Evolutionary conservation across 768 basidiomycete genomes (phyloP).

Genomic region (Boletales sp.): DNA sequence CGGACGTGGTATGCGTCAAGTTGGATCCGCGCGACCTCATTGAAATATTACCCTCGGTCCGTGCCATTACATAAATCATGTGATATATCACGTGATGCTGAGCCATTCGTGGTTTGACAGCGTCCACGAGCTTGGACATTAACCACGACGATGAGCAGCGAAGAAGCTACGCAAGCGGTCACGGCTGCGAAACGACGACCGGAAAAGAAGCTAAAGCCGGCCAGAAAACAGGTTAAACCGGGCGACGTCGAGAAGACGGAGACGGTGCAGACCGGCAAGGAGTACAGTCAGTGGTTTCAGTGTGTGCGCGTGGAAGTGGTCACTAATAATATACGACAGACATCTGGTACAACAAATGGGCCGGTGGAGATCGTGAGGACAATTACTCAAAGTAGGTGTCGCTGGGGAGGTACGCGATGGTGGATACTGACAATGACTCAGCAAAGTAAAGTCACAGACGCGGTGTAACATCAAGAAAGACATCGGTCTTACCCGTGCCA

Average conservation of each 20-base stretch:
- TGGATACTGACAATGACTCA: conserved; percentile 26
- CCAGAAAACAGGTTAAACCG: conserved; percentile 88
- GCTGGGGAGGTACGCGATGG: neutral
- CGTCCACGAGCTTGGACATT: neutral
- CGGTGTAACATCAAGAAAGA: conserved; percentile 87
- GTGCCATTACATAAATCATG: conserved; percentile 11
- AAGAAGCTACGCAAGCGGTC: conserved; percentile 19
- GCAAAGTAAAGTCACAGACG: conserved; percentile 92
- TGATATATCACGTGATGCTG: conserved; percentile 20
- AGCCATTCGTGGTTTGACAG: neutral
- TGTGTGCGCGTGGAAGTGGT: neutral
- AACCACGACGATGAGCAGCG: conserved; percentile 30
- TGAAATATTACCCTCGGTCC: conserved; percentile 11
- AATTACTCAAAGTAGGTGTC: conserved; percentile 83
- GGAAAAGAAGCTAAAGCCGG: conserved; percentile 77
- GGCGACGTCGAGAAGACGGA: conserved; percentile 90
- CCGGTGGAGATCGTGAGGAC: conserved; percentile 98
- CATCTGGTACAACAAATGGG: conserved; percentile 99
- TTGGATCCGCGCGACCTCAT: neutral
- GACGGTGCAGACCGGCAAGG: conserved; percentile 88
- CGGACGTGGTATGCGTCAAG: conserved; percentile 10
- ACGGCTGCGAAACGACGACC: conserved; percentile 23
- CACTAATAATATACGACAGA: conserved; percentile 42
- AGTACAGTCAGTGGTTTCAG: conserved; percentile 71
- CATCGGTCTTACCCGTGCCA: conserved; percentile 90